These are phyloP conservation scores for Laetiporus sulphureus DNA, from an alignment of 1,284 basidiomycete genomes.

Conservation along the genomic window DNA sequence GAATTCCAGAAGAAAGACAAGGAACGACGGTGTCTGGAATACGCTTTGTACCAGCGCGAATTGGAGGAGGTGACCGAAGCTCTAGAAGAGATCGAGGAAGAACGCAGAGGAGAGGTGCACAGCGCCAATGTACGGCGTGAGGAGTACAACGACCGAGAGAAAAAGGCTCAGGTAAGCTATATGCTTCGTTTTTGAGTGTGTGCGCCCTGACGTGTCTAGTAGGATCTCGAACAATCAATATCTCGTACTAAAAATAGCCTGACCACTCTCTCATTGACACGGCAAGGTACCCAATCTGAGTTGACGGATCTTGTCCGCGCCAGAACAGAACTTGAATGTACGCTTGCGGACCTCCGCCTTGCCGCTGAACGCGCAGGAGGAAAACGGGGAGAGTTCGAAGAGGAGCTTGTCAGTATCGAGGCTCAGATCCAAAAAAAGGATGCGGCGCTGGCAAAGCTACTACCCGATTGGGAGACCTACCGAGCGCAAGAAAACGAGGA, in stretches of 20 bases:
- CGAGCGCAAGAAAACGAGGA: constrained; percentile 55
- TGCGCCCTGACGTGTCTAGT: too few relatives aligned
- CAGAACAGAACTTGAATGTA: constrained; percentile 77
- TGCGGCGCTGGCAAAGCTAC: constrained; percentile 49
- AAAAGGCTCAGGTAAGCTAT: constrained; percentile 64
- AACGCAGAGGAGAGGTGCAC: constrained; percentile 78
- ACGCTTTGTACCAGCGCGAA: constrained; percentile 89
- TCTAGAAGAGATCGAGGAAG: constrained; percentile 80
- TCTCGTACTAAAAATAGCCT: constrained; percentile 65
- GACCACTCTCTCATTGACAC: constrained; percentile 63
- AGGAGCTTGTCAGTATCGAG: constrained; percentile 60
- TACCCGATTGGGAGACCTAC: constrained; percentile 62
- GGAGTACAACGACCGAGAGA: constrained; percentile 80
- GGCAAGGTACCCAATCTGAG: constrained; percentile 69
- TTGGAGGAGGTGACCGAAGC: constrained; percentile 83
- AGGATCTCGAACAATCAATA: constrained; percentile 74
- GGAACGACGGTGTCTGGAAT: constrained; percentile 92
- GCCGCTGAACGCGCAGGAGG: constrained; percentile 56
- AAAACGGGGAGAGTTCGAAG: constrained; percentile 55
- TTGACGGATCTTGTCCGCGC: constrained; percentile 74
- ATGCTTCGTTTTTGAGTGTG: neutral
- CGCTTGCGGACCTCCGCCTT: constrained; percentile 74
- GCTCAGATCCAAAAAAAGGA: constrained; percentile 60
- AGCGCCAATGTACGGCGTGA: constrained; percentile 75
- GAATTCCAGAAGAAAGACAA: constrained; percentile 96